A percentile compares a stretch with the other conserved stretches of the same genome.
Conservation (phyloP, 2,329 filamentous ascomycete genomes). For the Byssothecium circinans region DNA sequence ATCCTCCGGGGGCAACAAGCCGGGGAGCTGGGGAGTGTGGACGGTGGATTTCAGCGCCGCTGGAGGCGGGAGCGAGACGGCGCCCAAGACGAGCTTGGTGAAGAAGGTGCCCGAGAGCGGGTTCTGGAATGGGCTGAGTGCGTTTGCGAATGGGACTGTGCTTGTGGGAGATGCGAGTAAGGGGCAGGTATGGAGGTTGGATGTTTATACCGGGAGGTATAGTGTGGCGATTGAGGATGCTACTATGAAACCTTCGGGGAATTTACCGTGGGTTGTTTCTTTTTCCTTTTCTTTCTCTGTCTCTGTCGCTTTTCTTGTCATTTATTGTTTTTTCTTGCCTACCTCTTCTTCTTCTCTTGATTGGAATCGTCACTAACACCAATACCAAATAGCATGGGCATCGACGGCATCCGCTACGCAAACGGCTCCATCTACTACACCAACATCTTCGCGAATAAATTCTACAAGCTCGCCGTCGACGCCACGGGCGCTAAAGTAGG, state of each 20-base stretch:
- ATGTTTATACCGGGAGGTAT: slow-evolving; percentile 18
- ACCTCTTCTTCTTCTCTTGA: no score
- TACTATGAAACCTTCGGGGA: slow-evolving; percentile 12
- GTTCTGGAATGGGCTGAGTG: slow-evolving; percentile 19
- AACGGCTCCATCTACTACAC: slow-evolving; percentile 23
- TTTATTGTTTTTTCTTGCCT: no score
- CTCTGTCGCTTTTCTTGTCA: neutral
- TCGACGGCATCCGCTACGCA: slow-evolving; percentile 21
- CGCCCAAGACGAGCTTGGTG: slow-evolving; percentile 13
- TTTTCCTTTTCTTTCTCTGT: neutral
- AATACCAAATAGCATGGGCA: slow-evolving; percentile 21
- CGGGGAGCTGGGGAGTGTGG: slow-evolving; percentile 21
- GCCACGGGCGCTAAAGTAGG: slow-evolving; percentile 19
- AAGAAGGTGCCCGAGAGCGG: slow-evolving; percentile 20
- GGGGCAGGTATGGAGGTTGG: slow-evolving; percentile 19
- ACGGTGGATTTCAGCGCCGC: slow-evolving; percentile 26
- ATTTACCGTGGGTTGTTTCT: slow-evolving; percentile 5
- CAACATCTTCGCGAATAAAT: slow-evolving; percentile 24
- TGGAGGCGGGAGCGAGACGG: slow-evolving; percentile 6
- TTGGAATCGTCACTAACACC: no score
- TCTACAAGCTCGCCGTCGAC: slow-evolving; percentile 22
- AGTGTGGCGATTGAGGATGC: slow-evolving; percentile 20
- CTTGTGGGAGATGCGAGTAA: slow-evolving; percentile 22
- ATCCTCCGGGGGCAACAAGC: slow-evolving; percentile 12
- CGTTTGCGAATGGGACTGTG: slow-evolving; percentile 19